These are phyloP conservation scores for Alternaria alternata DNA, from an alignment of 2,329 filamentous ascomycete species.

Conservation along the genomic window DNA sequence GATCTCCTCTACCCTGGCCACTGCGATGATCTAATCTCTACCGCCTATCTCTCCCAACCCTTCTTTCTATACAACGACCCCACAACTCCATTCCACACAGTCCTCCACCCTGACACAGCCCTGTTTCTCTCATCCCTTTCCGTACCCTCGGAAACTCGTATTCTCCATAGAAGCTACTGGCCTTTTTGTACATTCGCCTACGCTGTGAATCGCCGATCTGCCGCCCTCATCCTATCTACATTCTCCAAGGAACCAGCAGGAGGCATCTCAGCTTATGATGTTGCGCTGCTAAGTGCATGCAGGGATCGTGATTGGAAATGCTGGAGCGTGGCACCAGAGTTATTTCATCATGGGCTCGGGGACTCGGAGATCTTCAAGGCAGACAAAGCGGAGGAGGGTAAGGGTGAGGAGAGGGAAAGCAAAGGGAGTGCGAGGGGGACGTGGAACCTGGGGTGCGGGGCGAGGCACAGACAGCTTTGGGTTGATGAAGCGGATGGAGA, in stretches of 20 bases:
- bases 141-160: constrained; percentile 36
- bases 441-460: constrained; percentile 27
- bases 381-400: constrained; percentile 3
- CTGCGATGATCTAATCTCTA: constrained; percentile 49
- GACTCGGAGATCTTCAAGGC: constrained; percentile 33
- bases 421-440: constrained; percentile 10
- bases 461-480: constrained; percentile 18
- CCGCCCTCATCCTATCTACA: constrained; percentile 37
- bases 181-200: constrained; percentile 55
- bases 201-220: constrained; percentile 46
- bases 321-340: constrained; percentile 49
- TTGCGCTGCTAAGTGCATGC: constrained; percentile 51
- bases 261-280: constrained; percentile 47
- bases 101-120: constrained; percentile 38
- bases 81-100: constrained; percentile 33
- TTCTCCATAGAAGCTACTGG: constrained; percentile 46
- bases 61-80: constrained; percentile 40
- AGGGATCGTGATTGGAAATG: constrained; percentile 47
- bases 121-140: constrained; percentile 37
- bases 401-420: background rate
- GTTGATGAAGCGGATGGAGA: constrained; percentile 8
- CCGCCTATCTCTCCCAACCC: constrained; percentile 23
- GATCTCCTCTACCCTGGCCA: constrained; percentile 53
- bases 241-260: constrained; percentile 27
- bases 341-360: constrained; percentile 51